These are phyloP conservation scores for Chaetomium globosum DNA, from an alignment of 2,329 filamentous ascomycete genomes.

Conservation along the genomic window DNA sequence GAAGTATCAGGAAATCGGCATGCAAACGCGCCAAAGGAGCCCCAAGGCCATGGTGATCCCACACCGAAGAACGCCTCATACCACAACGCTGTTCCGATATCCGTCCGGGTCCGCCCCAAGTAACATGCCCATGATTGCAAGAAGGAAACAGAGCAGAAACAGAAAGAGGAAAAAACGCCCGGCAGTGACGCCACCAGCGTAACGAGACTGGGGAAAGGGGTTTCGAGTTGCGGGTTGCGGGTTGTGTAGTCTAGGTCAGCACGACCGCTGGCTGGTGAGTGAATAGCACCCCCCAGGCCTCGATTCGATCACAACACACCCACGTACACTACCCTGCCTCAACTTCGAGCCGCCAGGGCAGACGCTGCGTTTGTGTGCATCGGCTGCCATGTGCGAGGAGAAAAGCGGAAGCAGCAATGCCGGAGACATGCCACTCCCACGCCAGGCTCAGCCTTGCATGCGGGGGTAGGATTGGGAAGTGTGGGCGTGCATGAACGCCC, in stretches of 20 bases:
- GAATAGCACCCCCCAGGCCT: neutral
- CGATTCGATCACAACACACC: neutral
- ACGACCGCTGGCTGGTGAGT: neutral
- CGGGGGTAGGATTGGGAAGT: slow-evolving; percentile 14
- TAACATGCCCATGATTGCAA: neutral
- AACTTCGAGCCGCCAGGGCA: slow-evolving; percentile 2
- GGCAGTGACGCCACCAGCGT: neutral
- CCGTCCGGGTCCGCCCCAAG: neutral
- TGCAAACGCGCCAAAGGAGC: slow-evolving; percentile 11
- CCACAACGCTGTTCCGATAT: slow-evolving; percentile 5
- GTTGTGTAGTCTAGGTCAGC: neutral
- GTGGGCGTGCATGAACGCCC: slow-evolving; percentile 5
- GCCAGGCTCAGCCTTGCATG: slow-evolving; percentile 31
- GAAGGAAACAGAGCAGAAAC: neutral
- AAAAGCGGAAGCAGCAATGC: slow-evolving; percentile 4
- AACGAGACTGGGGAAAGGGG: no score
- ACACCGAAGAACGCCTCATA: slow-evolving; percentile 3
- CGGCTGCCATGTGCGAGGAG: slow-evolving; percentile 4
- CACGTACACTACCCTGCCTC: neutral
- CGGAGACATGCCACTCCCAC: neutral
- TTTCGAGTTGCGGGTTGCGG: neutral
- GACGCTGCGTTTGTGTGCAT: slow-evolving; percentile 9
- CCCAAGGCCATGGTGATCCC: neutral
- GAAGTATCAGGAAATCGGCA: slow-evolving; percentile 16
- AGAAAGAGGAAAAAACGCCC: slow-evolving; percentile 8